These are phyloP conservation scores for Blakeslea trispora DNA, from an alignment of 371 early-diverging fungal genomes.

Conservation along the genomic window DNA sequence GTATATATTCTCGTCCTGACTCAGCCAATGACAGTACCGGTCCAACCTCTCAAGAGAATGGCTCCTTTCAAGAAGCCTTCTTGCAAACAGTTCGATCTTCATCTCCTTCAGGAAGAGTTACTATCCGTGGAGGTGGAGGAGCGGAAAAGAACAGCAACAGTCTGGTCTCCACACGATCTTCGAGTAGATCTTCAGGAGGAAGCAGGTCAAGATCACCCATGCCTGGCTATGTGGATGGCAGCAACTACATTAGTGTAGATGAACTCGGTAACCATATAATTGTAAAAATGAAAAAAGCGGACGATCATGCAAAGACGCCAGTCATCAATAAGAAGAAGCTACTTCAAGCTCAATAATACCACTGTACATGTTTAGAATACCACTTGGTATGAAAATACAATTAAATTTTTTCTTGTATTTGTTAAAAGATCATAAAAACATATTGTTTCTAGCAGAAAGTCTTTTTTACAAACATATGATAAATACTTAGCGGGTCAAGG, in stretches of 20 bases:
- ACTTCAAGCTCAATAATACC: background rate
- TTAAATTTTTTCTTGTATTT: background rate
- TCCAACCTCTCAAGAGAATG: background rate
- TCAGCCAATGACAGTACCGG: slow-evolving; percentile 2
- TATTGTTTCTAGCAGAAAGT: too few species aligned
- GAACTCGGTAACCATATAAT: slow-evolving; percentile 46
- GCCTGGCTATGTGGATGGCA: slow-evolving; percentile 45
- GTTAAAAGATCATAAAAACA: too few species aligned
- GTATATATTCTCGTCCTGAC: slow-evolving; percentile 14
- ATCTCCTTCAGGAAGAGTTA: slow-evolving; percentile 45
- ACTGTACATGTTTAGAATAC: background rate
- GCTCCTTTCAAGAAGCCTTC: slow-evolving; percentile 28
- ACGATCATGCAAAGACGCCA: slow-evolving; percentile 34
- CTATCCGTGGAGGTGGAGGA: slow-evolving; percentile 41
- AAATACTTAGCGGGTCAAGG: too few species aligned
- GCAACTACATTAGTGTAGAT: slow-evolving; percentile 44
- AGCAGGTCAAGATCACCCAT: slow-evolving; percentile 31
- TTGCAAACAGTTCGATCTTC: slow-evolving; percentile 27
- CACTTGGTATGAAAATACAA: background rate
- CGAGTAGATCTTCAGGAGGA: slow-evolving; percentile 34
- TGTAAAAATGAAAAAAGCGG: slow-evolving; percentile 50
- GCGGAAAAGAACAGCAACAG: slow-evolving; percentile 17
- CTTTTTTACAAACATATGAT: too few species aligned
- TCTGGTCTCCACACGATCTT: slow-evolving; percentile 34
- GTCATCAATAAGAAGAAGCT: slow-evolving; percentile 25